Evolutionary conservation across 2,329 filamentous ascomycete genomes (phyloP).

Genomic region (Stromatinia cepivora): DNA sequence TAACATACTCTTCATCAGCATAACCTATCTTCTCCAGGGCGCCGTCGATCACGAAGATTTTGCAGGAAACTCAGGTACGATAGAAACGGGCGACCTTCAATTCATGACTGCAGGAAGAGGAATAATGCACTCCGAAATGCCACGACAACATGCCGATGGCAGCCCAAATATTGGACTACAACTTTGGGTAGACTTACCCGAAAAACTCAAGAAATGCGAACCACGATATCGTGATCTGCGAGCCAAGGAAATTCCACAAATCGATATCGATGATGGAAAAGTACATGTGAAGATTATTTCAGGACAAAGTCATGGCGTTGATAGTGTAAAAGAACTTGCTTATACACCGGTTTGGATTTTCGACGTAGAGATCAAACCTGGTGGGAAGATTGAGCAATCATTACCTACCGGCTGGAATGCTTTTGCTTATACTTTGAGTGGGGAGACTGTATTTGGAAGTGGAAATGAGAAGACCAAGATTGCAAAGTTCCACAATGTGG

Average conservation of each 20-base stretch:
- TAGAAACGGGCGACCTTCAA: slow-evolving; percentile 84
- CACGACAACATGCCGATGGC: slow-evolving; percentile 73
- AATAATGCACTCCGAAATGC: slow-evolving; percentile 97
- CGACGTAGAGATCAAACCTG: slow-evolving; percentile 77
- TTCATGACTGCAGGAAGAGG: slow-evolving; percentile 96
- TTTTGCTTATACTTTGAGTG: slow-evolving; percentile 83
- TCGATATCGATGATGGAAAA: slow-evolving; percentile 68
- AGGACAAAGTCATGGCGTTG: slow-evolving; percentile 78
- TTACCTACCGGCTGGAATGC: slow-evolving; percentile 84
- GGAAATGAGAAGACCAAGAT: slow-evolving; percentile 54
- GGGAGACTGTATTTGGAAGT: slow-evolving; percentile 63
- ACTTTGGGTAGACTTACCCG: slow-evolving; percentile 90
- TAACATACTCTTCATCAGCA: slow-evolving; percentile 42
- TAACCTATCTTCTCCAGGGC: slow-evolving; percentile 86
- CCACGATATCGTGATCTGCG: slow-evolving; percentile 87
- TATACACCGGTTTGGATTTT: slow-evolving; percentile 98
- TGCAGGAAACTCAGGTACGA: slow-evolving; percentile 79
- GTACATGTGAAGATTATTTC: slow-evolving; percentile 89
- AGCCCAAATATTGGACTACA: slow-evolving; percentile 83
- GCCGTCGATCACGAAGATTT: slow-evolving; percentile 93
- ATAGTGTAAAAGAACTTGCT: slow-evolving; percentile 84
- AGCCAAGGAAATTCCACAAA: slow-evolving; percentile 74
- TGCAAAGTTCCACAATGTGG: slow-evolving; percentile 79
- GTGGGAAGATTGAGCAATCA: slow-evolving; percentile 72
- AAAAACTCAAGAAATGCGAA: slow-evolving; percentile 80